A percentile compares a stretch with the other conserved stretches of the same genome.
phyloP scores from a whole-genome alignment of 2,329 filamentous ascomycete genomes.

The Paecilomyces sp. region DNA sequence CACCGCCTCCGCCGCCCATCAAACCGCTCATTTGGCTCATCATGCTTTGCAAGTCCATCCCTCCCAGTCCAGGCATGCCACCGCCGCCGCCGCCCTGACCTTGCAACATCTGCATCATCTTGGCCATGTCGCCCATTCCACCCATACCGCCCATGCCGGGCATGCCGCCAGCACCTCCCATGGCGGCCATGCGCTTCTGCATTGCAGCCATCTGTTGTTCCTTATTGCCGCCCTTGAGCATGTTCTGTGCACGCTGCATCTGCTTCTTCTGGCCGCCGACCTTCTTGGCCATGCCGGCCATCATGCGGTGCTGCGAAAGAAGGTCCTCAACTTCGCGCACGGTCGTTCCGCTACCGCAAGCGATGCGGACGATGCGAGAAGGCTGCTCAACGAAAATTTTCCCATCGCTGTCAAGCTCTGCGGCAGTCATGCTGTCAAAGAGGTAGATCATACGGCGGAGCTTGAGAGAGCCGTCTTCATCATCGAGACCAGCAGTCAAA shows the following conservation, averaged over 20 bases:
- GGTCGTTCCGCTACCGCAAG: slow-evolving; percentile 79
- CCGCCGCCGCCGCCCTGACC: slow-evolving; percentile 62
- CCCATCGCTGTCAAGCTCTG: slow-evolving; percentile 91
- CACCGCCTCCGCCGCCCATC: slow-evolving; percentile 36
- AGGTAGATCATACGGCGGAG: slow-evolving; percentile 99
- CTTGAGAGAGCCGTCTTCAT: slow-evolving; percentile 89
- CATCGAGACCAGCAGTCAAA: slow-evolving; percentile 93
- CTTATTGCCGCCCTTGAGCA: slow-evolving; percentile 85
- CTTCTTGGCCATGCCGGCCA: slow-evolving; percentile 98
- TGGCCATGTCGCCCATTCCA: slow-evolving; percentile 81
- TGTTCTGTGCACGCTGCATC: slow-evolving; percentile 87
- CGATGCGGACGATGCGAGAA: slow-evolving; percentile 84
- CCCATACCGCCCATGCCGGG: slow-evolving; percentile 36
- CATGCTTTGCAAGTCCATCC: slow-evolving; percentile 63
- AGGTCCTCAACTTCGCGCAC: slow-evolving; percentile 93
- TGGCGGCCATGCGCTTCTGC: slow-evolving; percentile 89
- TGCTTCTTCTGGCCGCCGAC: slow-evolving; percentile 98
- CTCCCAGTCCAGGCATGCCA: slow-evolving; percentile 54
- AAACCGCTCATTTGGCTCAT: slow-evolving; percentile 67
- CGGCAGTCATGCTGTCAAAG: slow-evolving; percentile 94
- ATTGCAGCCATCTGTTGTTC: slow-evolving; percentile 91
- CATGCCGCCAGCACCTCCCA: slow-evolving; percentile 67
- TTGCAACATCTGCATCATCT: slow-evolving; percentile 94
- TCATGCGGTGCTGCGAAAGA: slow-evolving; percentile 96
- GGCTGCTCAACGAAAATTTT: slow-evolving; percentile 92